Base-by-base conservation (phyloP, 257 asterid species). In the Nicotiana obtusifolia region DNA sequence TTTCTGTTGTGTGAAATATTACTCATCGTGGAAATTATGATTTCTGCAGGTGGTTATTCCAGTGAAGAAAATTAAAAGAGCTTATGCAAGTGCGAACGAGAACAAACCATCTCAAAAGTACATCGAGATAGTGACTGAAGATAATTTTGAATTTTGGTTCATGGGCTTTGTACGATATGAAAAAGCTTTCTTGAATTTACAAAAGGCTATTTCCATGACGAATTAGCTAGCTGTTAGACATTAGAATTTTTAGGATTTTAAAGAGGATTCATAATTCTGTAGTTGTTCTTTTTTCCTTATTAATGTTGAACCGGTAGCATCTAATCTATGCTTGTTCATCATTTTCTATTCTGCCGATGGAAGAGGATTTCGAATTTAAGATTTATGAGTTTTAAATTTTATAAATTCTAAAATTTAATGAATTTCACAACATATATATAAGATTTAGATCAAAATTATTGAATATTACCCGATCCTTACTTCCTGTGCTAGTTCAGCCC, bases 131-230 rank as follows among this genome's bases (percentile, higher is more conserved):
- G 93, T 91, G 4, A 95, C 98, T 0, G 82, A 91, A 67, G 98
- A 95, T 80, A 71, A 84, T 17, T 95, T 83, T 49, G 97, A 95
- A 44, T 95, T 95, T 84, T 95, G 99, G 98, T 93, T 95, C n/a
- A 88, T 93, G 98, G 98, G 99, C 15, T 93, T 95, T 85, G 91
- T 93, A 31, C 92, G 98, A 52, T 93, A 91, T 78, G 98, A 92
- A 82, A 95, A 92, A 81, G 98, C 98, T 52, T 84, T 95, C 44
- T 13, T 80, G 52, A 92, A 90, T 83, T 87, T 95, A 47, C 91
- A 86, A 37, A 89, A 83, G 84, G 93, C 90, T 30, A 90, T 91
- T 62, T 89, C 94, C 37, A 64, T 86, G 84, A 81, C 88, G n/a
- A 86, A 68, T 28, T 85, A 85, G 75, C 17, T 26, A 0, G 47